Evolutionary conservation across 169 alveolate species (phyloP).

Genomic region (Blepharisma undulans): DNA sequence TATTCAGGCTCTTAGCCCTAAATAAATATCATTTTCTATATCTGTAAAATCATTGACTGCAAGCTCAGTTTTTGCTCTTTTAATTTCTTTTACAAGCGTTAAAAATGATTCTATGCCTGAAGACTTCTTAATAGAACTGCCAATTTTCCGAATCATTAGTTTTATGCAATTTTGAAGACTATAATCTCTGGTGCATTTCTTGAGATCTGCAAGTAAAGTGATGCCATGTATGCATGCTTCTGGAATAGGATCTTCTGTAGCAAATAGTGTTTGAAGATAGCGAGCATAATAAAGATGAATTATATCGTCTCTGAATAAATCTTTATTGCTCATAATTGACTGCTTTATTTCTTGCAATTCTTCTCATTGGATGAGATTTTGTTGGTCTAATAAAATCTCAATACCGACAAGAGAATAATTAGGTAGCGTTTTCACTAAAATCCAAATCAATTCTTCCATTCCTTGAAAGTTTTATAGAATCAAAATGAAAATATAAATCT

Average conservation of each 20-base stretch:
- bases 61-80: not conserved
- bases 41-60: not conserved
- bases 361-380: not conserved
- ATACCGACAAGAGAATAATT: not conserved
- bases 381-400: not conserved
- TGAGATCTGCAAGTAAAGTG: not conserved
- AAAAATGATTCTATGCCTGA: not conserved
- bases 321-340: not conserved
- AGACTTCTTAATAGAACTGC: not conserved
- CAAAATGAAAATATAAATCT: no score
- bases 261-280: not conserved
- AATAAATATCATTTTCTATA: not conserved
- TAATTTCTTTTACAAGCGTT: not conserved
- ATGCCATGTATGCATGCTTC: not conserved
- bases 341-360: not conserved
- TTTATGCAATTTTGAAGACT: not conserved
- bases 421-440: not conserved
- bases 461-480: not conserved
- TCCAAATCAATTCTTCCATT: not conserved
- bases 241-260: not conserved
- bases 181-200: not conserved
- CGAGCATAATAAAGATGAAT: not conserved
- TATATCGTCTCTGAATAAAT: not conserved
- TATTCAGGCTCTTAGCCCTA: not conserved
- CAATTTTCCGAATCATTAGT: not conserved